Percentiles rank a stretch among this genome's conserved stretches.
Conservation (phyloP, 176 grass and related monocot genomes). For the Aegilops speltoides region DNA sequence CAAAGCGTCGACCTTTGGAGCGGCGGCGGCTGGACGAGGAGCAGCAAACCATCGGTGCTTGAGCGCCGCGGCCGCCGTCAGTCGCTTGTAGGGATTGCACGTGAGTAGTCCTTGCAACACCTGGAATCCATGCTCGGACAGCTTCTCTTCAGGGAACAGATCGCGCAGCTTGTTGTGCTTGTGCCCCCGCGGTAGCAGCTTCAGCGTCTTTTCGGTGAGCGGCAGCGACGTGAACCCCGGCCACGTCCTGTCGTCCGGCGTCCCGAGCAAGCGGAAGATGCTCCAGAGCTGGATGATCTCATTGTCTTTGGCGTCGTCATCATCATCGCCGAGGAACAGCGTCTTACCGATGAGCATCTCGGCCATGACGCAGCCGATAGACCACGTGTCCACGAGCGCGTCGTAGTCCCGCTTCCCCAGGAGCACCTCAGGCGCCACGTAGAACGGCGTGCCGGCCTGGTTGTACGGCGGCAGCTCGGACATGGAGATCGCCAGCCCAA, state of each 20-base stretch:
- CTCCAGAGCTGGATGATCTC: background rate
- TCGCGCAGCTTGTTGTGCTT: background rate
- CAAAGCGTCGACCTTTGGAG: background rate
- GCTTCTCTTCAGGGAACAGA: background rate
- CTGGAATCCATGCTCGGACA: background rate
- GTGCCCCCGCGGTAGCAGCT: background rate
- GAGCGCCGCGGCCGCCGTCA: background rate
- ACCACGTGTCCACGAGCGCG: background rate
- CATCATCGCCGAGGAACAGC: background rate
- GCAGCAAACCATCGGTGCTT: conserved; percentile 2
- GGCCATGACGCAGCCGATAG: conserved; percentile 4
- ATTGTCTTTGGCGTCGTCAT: background rate
- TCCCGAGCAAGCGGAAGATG: background rate
- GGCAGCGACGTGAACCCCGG: background rate
- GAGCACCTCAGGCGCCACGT: conserved; percentile 1
- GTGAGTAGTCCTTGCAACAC: background rate
- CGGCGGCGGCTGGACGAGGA: background rate
- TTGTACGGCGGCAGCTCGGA: background rate
- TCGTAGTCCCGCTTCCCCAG: background rate
- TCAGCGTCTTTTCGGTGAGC: background rate
- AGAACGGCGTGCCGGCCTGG: background rate
- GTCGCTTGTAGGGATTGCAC: background rate
- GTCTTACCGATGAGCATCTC: conserved; percentile 1
- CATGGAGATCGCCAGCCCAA: background rate
- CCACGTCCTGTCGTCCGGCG: background rate